Base-by-base conservation (phyloP, 2,329 filamentous ascomycete species). In the Alternaria novae-zelandiae region DNA sequence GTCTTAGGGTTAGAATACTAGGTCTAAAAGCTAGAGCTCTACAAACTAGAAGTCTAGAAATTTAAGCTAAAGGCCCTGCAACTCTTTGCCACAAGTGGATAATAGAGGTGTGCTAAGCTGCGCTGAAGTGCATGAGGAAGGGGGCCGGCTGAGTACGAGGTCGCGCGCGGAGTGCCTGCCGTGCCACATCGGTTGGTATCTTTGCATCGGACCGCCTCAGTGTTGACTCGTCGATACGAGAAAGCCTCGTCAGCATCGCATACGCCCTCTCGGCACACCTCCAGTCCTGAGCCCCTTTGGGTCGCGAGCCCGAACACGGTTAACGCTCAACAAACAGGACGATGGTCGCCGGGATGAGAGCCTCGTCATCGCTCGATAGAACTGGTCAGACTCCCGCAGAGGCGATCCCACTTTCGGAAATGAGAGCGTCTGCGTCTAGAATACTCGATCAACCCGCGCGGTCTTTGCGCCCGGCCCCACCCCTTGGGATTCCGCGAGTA, bases 371-470 rank as follows among this genome's bases (percentile, higher is more conserved):
- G 41, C 43, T 20, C 17, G n/a, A 59, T 54, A 17, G 25, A 43
- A 28, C 54, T 47, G 21, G 55, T 44, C 55, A 62, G 47, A 54
- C 59, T 54, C 55, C 49, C 28, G 49, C 49, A 36, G 36, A 44
- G 43, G 47, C 59, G 36, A 49, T 23, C 45, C 30, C 21, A 28
- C 53, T 21, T 43, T 50, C 59, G 55, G 55, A 62, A 57, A 62
- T 62, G 59, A 62, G 26, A 50, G 26, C 44, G 54, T 41, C 17
- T 45, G 47, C 32, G 59, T 54, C 59, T 62, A 59, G 59, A 62
- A 62, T 59, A 46, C 46, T 53, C 30, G 56, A 59, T 59, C 59
- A 25, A 53, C 49, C 55, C 59, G 49, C 56, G 47, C 59, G 41
- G 59, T 51, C 55, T 51, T 50, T 44, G 49, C 28, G 55, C 30